Evolutionary conservation across 192 early-diverging fungal genomes (phyloP).

Genomic region (Coemansia sp.): DNA sequence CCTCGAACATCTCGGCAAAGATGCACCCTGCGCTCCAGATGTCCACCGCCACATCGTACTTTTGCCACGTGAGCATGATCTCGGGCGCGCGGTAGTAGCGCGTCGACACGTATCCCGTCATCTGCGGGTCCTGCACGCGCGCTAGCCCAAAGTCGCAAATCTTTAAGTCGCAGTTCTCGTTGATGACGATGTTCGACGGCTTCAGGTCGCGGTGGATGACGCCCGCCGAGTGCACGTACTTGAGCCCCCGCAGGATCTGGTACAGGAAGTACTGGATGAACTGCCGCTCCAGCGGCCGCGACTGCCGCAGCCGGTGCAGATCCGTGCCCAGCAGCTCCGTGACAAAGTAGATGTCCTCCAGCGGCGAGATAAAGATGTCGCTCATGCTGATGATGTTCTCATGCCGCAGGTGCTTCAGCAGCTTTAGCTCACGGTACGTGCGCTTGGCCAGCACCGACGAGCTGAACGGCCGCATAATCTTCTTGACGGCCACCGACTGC

Average conservation of each 20-base stretch:
- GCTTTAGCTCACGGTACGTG: slow-evolving; percentile 90
- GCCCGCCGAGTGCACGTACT: slow-evolving; percentile 93
- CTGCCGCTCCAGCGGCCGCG: slow-evolving; percentile 86
- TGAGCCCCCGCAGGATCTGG: slow-evolving; percentile 87
- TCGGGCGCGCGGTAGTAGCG: slow-evolving; percentile 97
- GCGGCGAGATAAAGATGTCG: slow-evolving; percentile 90
- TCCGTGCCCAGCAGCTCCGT: slow-evolving; percentile 95
- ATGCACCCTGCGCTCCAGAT: slow-evolving; percentile 96
- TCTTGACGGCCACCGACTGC: slow-evolving; percentile 88
- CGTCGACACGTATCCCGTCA: slow-evolving; percentile 98
- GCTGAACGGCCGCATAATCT: slow-evolving; percentile 92
- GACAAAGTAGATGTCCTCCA: slow-evolving; percentile 97
- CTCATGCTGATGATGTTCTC: slow-evolving; percentile 93
- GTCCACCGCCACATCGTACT: slow-evolving; percentile 93
- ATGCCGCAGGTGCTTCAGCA: slow-evolving; percentile 88
- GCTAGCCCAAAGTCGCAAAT: slow-evolving; percentile 98
- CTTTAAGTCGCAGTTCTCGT: slow-evolving; percentile 97
- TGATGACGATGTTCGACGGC: slow-evolving; percentile 94
- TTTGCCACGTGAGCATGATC: slow-evolving; percentile 97
- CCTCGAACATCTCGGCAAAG: slow-evolving; percentile 94
- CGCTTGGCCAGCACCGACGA: slow-evolving; percentile 90
- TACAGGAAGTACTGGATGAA: slow-evolving; percentile 98
- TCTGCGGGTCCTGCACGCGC: slow-evolving; percentile 88
- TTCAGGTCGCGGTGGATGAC: slow-evolving; percentile 95
- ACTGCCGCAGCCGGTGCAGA: slow-evolving; percentile 84